A percentile compares a stretch with the other conserved stretches of the same genome.
Conservation (phyloP, 1,139 yeast genomes). For the Hyphopichia wangnamkhiaoensis region DNA sequence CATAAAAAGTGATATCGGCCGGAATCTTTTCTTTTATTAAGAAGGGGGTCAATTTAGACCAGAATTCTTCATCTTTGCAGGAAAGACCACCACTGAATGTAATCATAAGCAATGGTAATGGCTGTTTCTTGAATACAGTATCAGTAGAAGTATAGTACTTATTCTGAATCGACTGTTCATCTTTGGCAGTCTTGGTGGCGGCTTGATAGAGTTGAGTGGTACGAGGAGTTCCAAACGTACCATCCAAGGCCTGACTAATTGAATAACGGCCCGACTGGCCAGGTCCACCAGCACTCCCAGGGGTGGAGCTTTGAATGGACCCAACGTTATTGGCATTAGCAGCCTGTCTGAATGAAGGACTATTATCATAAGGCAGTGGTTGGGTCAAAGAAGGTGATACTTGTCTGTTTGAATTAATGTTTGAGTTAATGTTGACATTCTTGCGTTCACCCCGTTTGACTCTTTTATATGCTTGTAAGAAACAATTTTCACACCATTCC, state of each 20-base stretch:
- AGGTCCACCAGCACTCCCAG: conserved; percentile 9
- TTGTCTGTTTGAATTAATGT: conserved; percentile 9
- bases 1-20: conserved; percentile 51
- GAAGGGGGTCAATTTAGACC: conserved; percentile 58
- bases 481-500: conserved; percentile 96
- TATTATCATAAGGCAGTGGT: conserved; percentile 12
- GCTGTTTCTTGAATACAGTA: conserved; percentile 49
- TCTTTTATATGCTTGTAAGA: conserved; percentile 63
- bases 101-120: conserved; percentile 68
- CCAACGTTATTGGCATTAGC: not conserved
- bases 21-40: conserved; percentile 53
- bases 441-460: conserved; percentile 17
- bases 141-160: conserved; percentile 29
- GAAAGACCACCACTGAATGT: conserved; percentile 74
- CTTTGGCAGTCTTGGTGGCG: conserved; percentile 53
- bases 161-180: conserved; percentile 38
- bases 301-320: conserved; percentile 2
- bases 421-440: conserved; percentile 10
- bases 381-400: conserved; percentile 5
- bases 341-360: conserved; percentile 7
- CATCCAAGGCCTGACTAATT: conserved; percentile 16
- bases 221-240: conserved; percentile 59
- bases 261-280: not conserved
- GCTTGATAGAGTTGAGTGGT: conserved; percentile 63
- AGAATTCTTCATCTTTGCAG: conserved; percentile 59